phyloP scores from a whole-genome alignment of 2,329 filamentous ascomycete genomes.

The Calonectria pauciramosa region DNA sequence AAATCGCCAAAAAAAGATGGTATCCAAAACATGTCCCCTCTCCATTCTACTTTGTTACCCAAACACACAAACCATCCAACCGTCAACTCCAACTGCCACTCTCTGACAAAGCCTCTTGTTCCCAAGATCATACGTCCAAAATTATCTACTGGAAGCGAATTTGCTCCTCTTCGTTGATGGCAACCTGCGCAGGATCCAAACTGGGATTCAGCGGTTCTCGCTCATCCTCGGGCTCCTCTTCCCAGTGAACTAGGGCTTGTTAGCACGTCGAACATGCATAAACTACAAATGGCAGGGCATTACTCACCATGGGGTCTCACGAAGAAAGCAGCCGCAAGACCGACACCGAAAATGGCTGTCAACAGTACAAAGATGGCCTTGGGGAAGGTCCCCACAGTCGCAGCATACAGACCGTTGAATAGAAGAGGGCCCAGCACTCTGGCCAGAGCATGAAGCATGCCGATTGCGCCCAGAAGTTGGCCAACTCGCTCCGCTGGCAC shows the following conservation, averaged over 20 bases:
- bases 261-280: conserved; percentile 21
- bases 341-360: conserved; percentile 73
- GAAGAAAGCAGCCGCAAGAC: conserved; percentile 77
- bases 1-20: background rate
- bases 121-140: background rate
- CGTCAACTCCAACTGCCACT: background rate
- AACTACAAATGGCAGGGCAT: background rate
- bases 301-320: conserved; percentile 81
- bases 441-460: conserved; percentile 85
- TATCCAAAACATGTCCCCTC: background rate
- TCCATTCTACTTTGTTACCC: background rate
- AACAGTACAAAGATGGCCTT: conserved; percentile 89
- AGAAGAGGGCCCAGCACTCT: conserved; percentile 83
- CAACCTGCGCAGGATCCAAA: conserved; percentile 32
- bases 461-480: conserved; percentile 88
- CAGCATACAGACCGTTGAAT: conserved; percentile 89
- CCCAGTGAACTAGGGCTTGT: conserved; percentile 50
- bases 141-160: conserved; percentile 41
- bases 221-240: conserved; percentile 44
- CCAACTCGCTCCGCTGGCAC: conserved; percentile 86
- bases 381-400: conserved; percentile 82
- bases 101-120: background rate
- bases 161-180: conserved; percentile 47
- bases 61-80: background rate
- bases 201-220: conserved; percentile 38